Base-by-base conservation (phyloP, 441 rosid species). In the Populus hybrid region DNA sequence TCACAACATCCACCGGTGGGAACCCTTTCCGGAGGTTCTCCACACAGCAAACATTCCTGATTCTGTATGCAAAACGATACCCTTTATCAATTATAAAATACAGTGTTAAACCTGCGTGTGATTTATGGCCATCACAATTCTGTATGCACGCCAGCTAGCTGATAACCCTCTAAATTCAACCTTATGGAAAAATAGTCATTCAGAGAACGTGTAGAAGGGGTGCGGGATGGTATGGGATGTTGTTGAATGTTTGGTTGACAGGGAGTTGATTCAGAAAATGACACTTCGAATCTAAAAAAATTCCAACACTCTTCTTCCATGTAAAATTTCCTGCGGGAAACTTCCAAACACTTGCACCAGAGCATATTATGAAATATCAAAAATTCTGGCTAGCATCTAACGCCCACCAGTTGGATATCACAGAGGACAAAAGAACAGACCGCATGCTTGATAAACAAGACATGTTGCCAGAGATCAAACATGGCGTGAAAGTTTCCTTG, bases 331-430 rank as follows among this genome's bases (percentile, higher is more conserved):
- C 54, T 8, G 11, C 21, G 28, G 54, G 8, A 34, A 20, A 72
- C 50, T 4, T 46, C 54, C 14, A 35, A n/a, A 42, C 2, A 21
- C 36, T 59, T 30, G 76, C 57, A 32, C 11, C 28, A 28, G 63
- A 36, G 21, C 73, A 38, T 23, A 46, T 9, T 21, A 38, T 16
- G 2, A 30, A 23, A 63, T 26, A 64, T 76, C 54, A 18, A 28
- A 34, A 28, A 8, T 32, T 70, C n/a, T 28, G 42, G 40, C 59
- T 23, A n/a, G 20, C 50, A 57, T 21, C 65, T 57, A 59, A 69
- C 80, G 66, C 78, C 72, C 75, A 68, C 69, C 71, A 73, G 74
- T 61, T 34, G 72, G 72, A 76, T 26, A 61, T 73, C 74, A 64
- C n/a, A 14, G 6, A 65, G 8, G 32, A 66, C 38, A 9, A 32